Percentiles rank a stretch among this genome's conserved stretches.
Conservation (phyloP, 2,329 filamentous ascomycete species). For the Aspergillus bombycis region DNA sequence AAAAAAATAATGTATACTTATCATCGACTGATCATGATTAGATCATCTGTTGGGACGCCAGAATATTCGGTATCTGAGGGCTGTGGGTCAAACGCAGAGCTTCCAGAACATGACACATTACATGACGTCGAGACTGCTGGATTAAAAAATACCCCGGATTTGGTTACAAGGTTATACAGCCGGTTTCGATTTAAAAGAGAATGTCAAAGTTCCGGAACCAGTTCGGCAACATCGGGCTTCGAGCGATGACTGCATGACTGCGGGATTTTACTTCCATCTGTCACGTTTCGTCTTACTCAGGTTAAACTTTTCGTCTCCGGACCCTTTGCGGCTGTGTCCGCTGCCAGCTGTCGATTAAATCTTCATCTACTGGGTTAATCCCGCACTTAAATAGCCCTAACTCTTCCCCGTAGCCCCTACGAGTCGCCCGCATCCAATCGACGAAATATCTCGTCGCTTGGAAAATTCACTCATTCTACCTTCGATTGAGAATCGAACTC, state of each 20-base stretch:
- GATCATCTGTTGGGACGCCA: too few species aligned
- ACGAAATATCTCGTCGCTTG: neutral
- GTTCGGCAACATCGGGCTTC: neutral
- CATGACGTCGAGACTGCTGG: too few species aligned
- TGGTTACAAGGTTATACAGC: too few species aligned
- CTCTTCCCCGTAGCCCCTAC: neutral
- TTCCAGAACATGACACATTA: too few species aligned
- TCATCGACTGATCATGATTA: too few species aligned
- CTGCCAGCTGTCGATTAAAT: neutral
- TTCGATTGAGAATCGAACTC: neutral
- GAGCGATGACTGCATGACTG: neutral
- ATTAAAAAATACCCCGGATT: too few species aligned
- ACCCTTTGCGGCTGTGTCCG: constrained; percentile 1
- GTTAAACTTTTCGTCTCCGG: neutral
- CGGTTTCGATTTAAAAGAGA: neutral
- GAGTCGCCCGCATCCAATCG: neutral
- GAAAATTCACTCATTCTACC: neutral
- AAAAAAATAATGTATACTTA: too few species aligned
- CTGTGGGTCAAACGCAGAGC: too few species aligned
- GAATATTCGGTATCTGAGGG: too few species aligned
- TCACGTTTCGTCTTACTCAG: neutral
- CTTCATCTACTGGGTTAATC: neutral
- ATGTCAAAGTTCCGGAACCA: neutral
- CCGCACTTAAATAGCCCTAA: neutral
- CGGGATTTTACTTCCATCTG: neutral